A percentile compares a stretch with the other conserved stretches of the same genome.
Evolutionary conservation across 2,329 filamentous ascomycete genomes (phyloP).

Genomic region (Pseudogymnoascus sp.): DNA sequence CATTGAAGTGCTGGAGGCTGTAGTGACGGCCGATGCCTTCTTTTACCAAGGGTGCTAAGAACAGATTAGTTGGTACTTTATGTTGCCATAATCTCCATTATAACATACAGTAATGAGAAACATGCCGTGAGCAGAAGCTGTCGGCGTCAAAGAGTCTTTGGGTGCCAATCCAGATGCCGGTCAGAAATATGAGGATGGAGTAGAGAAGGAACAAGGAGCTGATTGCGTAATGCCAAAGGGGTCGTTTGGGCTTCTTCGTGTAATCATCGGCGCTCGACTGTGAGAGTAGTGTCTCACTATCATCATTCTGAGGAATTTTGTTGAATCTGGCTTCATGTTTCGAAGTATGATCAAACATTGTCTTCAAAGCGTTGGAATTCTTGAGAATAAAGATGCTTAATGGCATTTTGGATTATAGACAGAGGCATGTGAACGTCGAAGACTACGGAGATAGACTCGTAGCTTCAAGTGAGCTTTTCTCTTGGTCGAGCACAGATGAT

Average conservation of each 20-base stretch:
- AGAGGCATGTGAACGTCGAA: neutral
- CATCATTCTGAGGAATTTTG: neutral
- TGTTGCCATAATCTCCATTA: neutral
- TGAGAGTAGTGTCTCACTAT: neutral
- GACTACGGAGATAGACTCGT: neutral
- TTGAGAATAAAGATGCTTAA: neutral
- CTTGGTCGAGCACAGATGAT: neutral
- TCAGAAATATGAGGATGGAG: neutral
- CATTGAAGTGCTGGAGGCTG: slow-evolving; percentile 29
- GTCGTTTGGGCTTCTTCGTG: neutral
- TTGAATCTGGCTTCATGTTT: neutral
- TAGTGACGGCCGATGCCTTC: neutral
- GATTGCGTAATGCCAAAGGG: neutral
- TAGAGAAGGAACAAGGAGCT: neutral
- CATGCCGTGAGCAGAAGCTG: neutral
- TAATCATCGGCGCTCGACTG: neutral
- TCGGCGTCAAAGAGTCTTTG: neutral
- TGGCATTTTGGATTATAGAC: neutral
- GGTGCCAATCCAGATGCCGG: neutral
- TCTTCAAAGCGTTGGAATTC: neutral
- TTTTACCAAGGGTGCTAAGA: neutral
- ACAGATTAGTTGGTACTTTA: neutral
- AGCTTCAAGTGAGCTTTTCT: neutral
- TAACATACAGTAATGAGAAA: neutral
- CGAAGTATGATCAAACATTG: neutral